Evolutionary conservation across 176 grass and related monocot species (phyloP), one percentile per base, ranked within the genome.

Genomic region (Aegilops longissima): DNA sequence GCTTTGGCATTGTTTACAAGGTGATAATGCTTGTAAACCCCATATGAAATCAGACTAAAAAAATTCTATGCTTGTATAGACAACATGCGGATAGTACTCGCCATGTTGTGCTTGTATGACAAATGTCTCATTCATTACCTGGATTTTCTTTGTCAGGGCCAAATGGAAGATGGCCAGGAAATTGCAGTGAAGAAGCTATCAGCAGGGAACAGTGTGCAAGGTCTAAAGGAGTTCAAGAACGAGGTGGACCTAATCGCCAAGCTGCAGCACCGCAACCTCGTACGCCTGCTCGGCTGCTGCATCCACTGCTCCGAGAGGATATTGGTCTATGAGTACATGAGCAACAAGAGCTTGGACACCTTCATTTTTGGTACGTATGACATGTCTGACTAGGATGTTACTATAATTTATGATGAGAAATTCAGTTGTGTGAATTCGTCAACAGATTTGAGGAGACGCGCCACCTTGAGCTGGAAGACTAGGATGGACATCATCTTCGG

Each of bases 221-320:
- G 89, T 8, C 33, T 80, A 29, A 85, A 81, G n/a, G 94, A 96
- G 78, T 96, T 96, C 81, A 93, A 84, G 70, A 96, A 89, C 76
- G 94, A 96, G 84, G 91, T 96, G 17, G 58, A 76, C 24, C 21
- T 91, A 23, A 90, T 96, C 31, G 88, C 91, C 2, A 93, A 90
- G 39, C 87, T 96, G 56, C 94, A 92, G 17, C 94, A 96, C 51
- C 85, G 91, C 9, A 96, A 96, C 70, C 91, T 93, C 5, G 94
- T 93, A 21, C 86, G 84, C 40, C 81, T 96, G 13, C 89, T 93
- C 4, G 94, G 94, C 40, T 96, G 36, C 73, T 93, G 91, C 84
- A 85, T 90, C 38, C 73, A 96, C 0, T 16, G 14, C 30, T 76
- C 83, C 0, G 91, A 96, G 27, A 76, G 89, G 79, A 80, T 93